phyloP scores from a whole-genome alignment of 2,329 filamentous ascomycete species.

The Colletotrichum higginsianum region DNA sequence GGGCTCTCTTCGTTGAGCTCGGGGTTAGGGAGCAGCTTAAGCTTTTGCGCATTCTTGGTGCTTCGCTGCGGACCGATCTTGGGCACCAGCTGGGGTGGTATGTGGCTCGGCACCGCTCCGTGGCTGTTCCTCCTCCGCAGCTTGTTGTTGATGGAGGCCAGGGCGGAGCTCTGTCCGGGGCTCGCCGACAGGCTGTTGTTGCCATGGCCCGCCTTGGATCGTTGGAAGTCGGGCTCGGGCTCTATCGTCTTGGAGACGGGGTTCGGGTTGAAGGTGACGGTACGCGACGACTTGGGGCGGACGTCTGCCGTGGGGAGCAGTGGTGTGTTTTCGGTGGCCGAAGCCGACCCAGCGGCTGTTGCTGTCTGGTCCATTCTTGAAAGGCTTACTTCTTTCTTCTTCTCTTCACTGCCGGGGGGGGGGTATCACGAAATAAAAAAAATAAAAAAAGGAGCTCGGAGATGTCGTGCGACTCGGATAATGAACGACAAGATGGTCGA shows the following conservation, averaged over 20 bases:
- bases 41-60: slow-evolving; percentile 95
- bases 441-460: slow-evolving; percentile 3
- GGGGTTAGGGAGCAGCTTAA: slow-evolving; percentile 95
- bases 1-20: slow-evolving; percentile 81
- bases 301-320: slow-evolving; percentile 51
- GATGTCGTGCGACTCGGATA: slow-evolving; percentile 7
- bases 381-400: slow-evolving; percentile 10
- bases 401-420: neutral
- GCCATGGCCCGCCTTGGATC: slow-evolving; percentile 50
- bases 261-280: slow-evolving; percentile 84
- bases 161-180: slow-evolving; percentile 62
- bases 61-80: slow-evolving; percentile 97
- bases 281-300: slow-evolving; percentile 68
- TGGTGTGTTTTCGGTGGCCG: slow-evolving; percentile 53
- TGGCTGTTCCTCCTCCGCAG: slow-evolving; percentile 89
- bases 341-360: slow-evolving; percentile 31
- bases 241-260: slow-evolving; percentile 75
- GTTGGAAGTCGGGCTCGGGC: slow-evolving; percentile 56
- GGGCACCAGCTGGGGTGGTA: slow-evolving; percentile 56
- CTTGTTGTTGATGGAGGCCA: slow-evolving; percentile 89
- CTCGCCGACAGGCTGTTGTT: slow-evolving; percentile 51
- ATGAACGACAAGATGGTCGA: slow-evolving; percentile 3
- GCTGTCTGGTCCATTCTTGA: slow-evolving; percentile 43
- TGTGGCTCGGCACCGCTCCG: slow-evolving; percentile 63
- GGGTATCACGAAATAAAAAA: slow-evolving; percentile 31